Evolutionary conservation across 164 flowering plant genomes (phyloP), one percentile per base, ranked within the genome.

Genomic region (Cinnamomum micranthum): DNA sequence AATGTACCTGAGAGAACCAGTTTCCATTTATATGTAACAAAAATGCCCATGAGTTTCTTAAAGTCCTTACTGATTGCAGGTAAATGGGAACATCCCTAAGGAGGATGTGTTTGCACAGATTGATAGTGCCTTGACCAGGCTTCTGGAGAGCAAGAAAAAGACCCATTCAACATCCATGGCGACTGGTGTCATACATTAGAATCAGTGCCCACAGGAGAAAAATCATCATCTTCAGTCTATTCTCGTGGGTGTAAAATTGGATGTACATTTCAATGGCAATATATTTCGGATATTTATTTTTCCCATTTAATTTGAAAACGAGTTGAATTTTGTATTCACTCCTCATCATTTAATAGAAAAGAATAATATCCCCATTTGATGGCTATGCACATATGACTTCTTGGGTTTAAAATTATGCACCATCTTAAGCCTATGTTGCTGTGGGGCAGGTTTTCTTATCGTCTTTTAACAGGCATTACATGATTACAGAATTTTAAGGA

Each of bases 31-130:
- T 41, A 41, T 41, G 47, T 41, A 41, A 9, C 47, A 41, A 5
- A 31, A 31, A 31, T 31, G 35, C 35, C 59, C 59, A 52, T 52
- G 59, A 17, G 59, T 58, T 63, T 25, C 19, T 33, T 15, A 27
- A 31, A 47, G 75, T 51, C 58, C n/a, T 33, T 59, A 19, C 11
- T 24, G 23, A 64, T 79, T 85, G 79, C 87, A 92, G 97, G 82
- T 92, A 10, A 78, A 92, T 68, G 94, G 97, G 77, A 83, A 76
- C 73, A 82, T 51, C 51, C 11, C 84, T 4, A 88, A 86, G 79
- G 88, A 86, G 59, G 88, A 83, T 2, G 97, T 92, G 55, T 89
- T 90, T 79, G 79, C 80, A 14, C 86, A 92, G 72, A 87, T 92
- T 55, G 90, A 90, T 28, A 47, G 59, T 47, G 86, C 82, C 13